Evolutionary conservation across 2,329 filamentous ascomycete species (phyloP).

Genomic region (Apiospora rasikravindrae): DNA sequence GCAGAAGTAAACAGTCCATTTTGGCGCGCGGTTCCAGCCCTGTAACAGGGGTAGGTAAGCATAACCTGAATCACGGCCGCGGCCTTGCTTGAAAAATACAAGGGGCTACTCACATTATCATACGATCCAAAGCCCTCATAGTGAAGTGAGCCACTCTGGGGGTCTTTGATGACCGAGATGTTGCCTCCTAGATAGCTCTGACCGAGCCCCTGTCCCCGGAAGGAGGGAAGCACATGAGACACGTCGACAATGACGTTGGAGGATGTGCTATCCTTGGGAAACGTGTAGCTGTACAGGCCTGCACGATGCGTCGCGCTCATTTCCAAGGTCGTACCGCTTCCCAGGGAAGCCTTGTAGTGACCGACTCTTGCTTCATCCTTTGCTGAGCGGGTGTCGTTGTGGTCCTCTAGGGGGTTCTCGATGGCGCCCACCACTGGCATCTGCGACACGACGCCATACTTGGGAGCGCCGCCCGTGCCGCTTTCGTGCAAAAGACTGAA

Average conservation of each 20-base stretch:
- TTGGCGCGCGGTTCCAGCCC: constrained; percentile 67
- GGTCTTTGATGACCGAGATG: constrained; percentile 53
- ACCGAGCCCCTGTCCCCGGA: constrained; percentile 62
- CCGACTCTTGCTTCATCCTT: constrained; percentile 62
- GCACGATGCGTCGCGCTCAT: constrained; percentile 61
- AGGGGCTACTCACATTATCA: constrained; percentile 54
- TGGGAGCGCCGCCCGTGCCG: constrained; percentile 71
- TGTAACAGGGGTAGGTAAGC: constrained; percentile 29
- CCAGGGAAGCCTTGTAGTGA: constrained; percentile 63
- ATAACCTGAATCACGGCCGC: neutral
- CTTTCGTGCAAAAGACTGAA: constrained; percentile 69
- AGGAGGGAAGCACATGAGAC: constrained; percentile 69
- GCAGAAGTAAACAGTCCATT: constrained; percentile 69
- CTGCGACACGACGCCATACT: constrained; percentile 70
- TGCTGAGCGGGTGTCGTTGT: constrained; percentile 59
- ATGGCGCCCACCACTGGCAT: constrained; percentile 58
- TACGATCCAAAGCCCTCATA: constrained; percentile 68
- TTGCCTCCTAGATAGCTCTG: constrained; percentile 67
- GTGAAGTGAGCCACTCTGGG: constrained; percentile 36
- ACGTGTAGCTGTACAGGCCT: constrained; percentile 66
- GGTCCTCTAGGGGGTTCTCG: constrained; percentile 58
- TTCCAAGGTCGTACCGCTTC: constrained; percentile 61
- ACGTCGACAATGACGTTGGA: constrained; percentile 66
- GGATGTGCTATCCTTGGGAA: constrained; percentile 46
- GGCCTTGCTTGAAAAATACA: neutral